A percentile compares a stretch with the other conserved stretches of the same genome.
Evolutionary conservation across 1,139 yeast species (phyloP).

Genomic region (Saccharomycopsis hybrid): DNA sequence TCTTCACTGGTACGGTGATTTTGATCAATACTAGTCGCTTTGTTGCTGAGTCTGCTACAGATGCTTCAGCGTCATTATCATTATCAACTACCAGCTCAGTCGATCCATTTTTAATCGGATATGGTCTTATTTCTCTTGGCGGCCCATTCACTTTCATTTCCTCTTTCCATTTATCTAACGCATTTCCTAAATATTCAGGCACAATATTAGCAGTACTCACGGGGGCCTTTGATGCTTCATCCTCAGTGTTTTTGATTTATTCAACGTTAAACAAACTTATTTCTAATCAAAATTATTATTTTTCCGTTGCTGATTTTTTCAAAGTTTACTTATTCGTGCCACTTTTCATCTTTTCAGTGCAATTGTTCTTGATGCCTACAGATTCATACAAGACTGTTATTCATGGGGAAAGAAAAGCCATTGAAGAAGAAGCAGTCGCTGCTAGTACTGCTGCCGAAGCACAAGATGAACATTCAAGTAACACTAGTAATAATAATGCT

Average conservation of each 20-base stretch:
- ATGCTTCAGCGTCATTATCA: no score
- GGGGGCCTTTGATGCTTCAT: slow-evolving; percentile 74
- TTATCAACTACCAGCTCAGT: no score
- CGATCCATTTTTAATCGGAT: slow-evolving; percentile 63
- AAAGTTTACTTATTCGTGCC: slow-evolving; percentile 65
- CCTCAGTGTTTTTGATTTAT: slow-evolving; percentile 66
- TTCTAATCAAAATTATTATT: slow-evolving; percentile 22
- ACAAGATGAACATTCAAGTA: no score
- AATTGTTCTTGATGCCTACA: slow-evolving; percentile 70
- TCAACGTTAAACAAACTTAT: slow-evolving; percentile 35
- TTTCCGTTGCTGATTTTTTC: slow-evolving; percentile 52
- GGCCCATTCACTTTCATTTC: slow-evolving; percentile 82
- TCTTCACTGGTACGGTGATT: slow-evolving; percentile 47
- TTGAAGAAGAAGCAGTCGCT: background rate
- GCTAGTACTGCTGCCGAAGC: background rate
- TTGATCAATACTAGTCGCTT: slow-evolving; percentile 35
- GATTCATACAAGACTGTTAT: slow-evolving; percentile 57
- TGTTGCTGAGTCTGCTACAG: background rate
- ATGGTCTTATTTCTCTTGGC: slow-evolving; percentile 62
- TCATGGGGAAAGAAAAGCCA: no score
- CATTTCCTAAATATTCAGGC: slow-evolving; percentile 68
- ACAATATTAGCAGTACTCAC: slow-evolving; percentile 63
- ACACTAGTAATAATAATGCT: no score
- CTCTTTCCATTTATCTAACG: slow-evolving; percentile 69
- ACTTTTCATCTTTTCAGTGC: slow-evolving; percentile 63